Evolutionary conservation across 2,329 filamentous ascomycete species (phyloP).

Genomic region (Neoscytalidium dimidiatum): DNA sequence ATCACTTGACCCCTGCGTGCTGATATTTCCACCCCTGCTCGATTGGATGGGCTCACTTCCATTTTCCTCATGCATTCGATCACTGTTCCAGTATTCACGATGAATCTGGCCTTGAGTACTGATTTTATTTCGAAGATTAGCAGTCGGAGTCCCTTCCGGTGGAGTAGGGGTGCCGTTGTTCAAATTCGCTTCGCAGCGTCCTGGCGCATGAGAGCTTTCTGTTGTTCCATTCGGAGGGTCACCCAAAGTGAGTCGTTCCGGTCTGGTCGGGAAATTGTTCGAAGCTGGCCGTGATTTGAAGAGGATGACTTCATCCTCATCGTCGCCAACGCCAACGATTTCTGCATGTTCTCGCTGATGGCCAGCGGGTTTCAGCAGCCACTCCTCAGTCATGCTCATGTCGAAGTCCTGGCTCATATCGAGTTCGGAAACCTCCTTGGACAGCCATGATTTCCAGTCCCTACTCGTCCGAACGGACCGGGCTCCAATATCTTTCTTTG

Average conservation of each 20-base stretch:
- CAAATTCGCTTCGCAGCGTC: neutral
- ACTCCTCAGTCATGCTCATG: constrained; percentile 30
- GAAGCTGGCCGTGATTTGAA: constrained; percentile 22
- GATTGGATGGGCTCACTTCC: neutral
- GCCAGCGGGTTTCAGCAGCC: constrained; percentile 20
- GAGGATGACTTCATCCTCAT: constrained; percentile 23
- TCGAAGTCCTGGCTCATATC: constrained; percentile 31
- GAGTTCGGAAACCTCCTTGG: constrained; percentile 45
- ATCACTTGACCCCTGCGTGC: neutral
- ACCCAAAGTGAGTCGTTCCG: constrained; percentile 1
- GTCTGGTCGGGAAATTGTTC: constrained; percentile 16
- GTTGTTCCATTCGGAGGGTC: neutral
- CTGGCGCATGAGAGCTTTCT: neutral
- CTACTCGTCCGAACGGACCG: constrained; percentile 36
- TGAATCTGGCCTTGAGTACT: neutral
- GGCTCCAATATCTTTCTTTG: constrained; percentile 19
- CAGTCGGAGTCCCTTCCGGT: neutral
- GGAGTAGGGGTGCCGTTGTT: neutral
- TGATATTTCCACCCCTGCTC: neutral
- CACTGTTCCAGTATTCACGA: neutral
- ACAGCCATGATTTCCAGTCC: constrained; percentile 52
- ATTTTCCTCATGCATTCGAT: neutral
- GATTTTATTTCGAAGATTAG: neutral
- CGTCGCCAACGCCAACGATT: constrained; percentile 29
- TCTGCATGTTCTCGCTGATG: constrained; percentile 29